Percentiles rank a stretch among this genome's conserved stretches.
These are phyloP conservation scores for Solanum raphanifolium DNA, from an alignment of 257 asterid genomes.

Conservation along the genomic window DNA sequence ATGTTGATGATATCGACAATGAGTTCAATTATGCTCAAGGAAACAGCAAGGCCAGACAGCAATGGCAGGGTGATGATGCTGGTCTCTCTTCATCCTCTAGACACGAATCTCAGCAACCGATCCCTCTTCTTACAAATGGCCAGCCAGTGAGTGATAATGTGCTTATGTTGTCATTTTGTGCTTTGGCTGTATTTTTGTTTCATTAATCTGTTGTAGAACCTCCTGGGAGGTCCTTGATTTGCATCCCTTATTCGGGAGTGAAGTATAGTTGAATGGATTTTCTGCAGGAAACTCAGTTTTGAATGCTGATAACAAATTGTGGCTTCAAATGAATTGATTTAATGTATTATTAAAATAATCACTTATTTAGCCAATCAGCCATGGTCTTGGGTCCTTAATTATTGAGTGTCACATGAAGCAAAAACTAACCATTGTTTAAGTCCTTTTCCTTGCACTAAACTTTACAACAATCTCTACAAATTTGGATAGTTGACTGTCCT, in stretches of 20 bases:
- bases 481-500: neutral
- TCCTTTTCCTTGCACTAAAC: neutral
- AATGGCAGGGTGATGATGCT: conserved; percentile 76
- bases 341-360: neutral
- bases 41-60: conserved; percentile 53
- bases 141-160: conserved; percentile 46
- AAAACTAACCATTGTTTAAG: neutral
- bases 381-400: neutral
- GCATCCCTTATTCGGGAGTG: neutral
- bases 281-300: neutral
- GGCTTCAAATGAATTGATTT: neutral
- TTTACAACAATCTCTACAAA: neutral
- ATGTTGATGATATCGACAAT: conserved; percentile 67
- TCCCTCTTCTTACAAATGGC: conserved; percentile 85
- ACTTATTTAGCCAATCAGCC: neutral
- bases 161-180: neutral
- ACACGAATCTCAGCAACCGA: conserved; percentile 72
- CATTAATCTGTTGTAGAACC: neutral
- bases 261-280: neutral
- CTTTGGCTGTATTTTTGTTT: neutral
- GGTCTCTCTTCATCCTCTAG: conserved; percentile 82
- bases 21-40: conserved; percentile 60
- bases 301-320: neutral
- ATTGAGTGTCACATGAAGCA: neutral
- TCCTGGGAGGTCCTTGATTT: neutral